Conservation (phyloP, 179 eudicot species). For the Spergularia azorica region DNA sequence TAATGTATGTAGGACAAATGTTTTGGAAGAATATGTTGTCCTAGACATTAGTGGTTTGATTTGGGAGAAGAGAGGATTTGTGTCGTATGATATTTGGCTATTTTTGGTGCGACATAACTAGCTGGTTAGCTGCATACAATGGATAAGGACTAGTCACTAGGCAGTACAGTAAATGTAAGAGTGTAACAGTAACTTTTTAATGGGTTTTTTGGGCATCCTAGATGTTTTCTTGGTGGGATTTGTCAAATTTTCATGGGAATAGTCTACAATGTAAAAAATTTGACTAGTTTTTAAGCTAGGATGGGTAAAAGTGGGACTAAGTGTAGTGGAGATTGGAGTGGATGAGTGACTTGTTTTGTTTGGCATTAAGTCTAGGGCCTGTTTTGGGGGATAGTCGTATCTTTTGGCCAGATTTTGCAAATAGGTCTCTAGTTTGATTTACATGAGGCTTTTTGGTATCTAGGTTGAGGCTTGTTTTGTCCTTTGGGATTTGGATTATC, state of each 20-base stretch:
- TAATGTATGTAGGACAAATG: neutral
- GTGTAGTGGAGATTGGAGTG: neutral
- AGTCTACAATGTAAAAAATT: neutral
- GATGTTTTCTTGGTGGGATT: neutral
- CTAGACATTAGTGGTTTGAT: neutral
- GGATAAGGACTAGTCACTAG: constrained; percentile 14
- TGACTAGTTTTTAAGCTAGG: constrained; percentile 13
- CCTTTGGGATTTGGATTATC: neutral
- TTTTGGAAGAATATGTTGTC: neutral
- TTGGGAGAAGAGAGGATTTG: neutral
- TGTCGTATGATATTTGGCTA: constrained; percentile 5
- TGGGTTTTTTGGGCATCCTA: neutral
- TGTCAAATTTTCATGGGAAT: neutral
- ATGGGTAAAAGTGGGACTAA: neutral
- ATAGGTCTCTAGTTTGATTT: neutral
- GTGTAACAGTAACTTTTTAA: no score
- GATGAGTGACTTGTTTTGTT: neutral
- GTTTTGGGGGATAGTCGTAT: constrained; percentile 16
- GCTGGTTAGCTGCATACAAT: neutral
- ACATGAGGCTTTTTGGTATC: constrained; percentile 9
- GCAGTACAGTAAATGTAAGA: neutral
- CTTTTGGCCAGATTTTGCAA: constrained; percentile 34
- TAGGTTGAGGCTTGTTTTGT: neutral
- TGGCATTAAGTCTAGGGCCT: neutral
- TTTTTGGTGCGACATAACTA: constrained; percentile 1